These are phyloP conservation scores for Globisporangium polare DNA, from an alignment of 352 stramenopile species.

Conservation along the genomic window DNA sequence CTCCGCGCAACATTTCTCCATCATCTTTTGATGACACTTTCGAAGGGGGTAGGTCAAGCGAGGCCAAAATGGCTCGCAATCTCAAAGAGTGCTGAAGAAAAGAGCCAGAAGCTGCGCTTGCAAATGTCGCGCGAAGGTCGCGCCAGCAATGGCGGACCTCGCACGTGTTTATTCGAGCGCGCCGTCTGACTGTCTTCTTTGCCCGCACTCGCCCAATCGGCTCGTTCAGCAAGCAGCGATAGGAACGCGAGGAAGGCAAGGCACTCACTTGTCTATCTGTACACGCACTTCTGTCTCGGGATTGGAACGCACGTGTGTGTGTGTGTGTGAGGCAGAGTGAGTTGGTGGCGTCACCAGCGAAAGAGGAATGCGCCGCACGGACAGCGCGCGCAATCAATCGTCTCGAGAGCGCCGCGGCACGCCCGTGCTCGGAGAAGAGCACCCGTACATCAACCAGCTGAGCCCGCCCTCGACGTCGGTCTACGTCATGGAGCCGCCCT, in stretches of 20 bases:
- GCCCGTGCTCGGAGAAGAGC: slow-evolving; percentile 64
- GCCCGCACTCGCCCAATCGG: not conserved
- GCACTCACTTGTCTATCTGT: not conserved
- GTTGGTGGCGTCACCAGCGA: not conserved
- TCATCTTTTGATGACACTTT: not conserved
- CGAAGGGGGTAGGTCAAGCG: not conserved
- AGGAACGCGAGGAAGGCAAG: not conserved
- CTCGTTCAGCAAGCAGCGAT: not conserved
- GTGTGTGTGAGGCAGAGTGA: not conserved
- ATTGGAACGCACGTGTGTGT: no score
- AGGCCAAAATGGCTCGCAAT: not conserved
- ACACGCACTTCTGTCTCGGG: not conserved
- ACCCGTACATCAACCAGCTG: slow-evolving; percentile 53
- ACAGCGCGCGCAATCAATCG: slow-evolving; percentile 17
- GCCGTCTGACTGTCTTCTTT: not conserved
- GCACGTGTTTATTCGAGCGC: no score
- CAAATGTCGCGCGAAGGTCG: slow-evolving; percentile 13
- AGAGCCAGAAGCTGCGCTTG: slow-evolving; percentile 7
- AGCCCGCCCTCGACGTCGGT: slow-evolving; percentile 42
- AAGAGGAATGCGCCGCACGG: slow-evolving; percentile 19
- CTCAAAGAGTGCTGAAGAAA: not conserved
- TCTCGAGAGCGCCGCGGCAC: slow-evolving; percentile 51
- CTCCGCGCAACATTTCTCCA: not conserved
- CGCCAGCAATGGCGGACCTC: not conserved
- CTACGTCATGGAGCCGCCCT: slow-evolving; percentile 72